Base-by-base conservation (phyloP, 139 green algal genomes). In the Marvania coccoides region DNA sequence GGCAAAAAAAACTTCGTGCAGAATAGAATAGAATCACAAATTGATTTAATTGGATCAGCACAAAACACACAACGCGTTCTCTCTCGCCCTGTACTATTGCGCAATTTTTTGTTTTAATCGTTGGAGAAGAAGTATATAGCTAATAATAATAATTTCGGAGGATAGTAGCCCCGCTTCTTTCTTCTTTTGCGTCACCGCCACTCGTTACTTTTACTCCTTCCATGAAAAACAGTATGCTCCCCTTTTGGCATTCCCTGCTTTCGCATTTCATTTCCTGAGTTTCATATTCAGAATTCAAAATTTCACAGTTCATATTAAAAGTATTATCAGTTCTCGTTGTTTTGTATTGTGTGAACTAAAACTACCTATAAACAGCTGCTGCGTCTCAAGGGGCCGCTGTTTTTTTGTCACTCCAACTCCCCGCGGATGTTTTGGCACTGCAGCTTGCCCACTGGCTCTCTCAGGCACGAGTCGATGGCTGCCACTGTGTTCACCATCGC, bases 401-500 rank as follows among this genome's bases (percentile, higher is more conserved):
- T n/a, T n/a, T n/a, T n/a, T n/a, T n/a, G 12, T 72, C 57, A 78
- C 60, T 78, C 58, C 26, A 78, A 45, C 58, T 71, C 71, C 0
- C 65, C 64, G 3, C 57, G 54, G 38, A 78, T 78, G 31, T 23
- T 39, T 45, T 13, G 53, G 60, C 71, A 78, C 58, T 78, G 71
- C 13, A 37, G 33, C 19, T 51, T 63, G 10, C 65, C 47, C 2
- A 74, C 40, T 15, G 64, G 65, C 36, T 78, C 71, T 6, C 71
- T 30, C 45, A 78, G 29, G 24, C 71, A 78, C 37, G 68, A 64
- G 58, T 78, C 71, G 29, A 78, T 74, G 47, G 65, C 71, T 29
- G 56, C 67, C 26, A 97, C 91, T 7, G 89, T 81, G 59, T 94
- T 91, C 7, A 89, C 58, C 53, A 98, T 95, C 19, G 84, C 70